phyloP scores from a whole-genome alignment of 2,329 filamentous ascomycete species.

The Madurella fahalii region DNA sequence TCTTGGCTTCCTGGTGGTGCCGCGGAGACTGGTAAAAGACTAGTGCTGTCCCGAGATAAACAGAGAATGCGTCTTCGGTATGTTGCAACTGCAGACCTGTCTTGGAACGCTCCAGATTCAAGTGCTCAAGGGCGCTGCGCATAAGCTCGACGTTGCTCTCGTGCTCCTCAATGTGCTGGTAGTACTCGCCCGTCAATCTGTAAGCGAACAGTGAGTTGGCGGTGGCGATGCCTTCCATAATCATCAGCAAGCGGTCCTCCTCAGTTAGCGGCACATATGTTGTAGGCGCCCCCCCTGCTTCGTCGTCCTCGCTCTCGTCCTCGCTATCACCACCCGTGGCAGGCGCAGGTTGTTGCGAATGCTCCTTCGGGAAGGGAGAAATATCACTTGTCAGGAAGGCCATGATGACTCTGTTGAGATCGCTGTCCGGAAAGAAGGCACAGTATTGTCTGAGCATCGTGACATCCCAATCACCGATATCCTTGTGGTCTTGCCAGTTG shows the following conservation, averaged over 20 bases:
- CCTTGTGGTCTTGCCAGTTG: conserved; percentile 80
- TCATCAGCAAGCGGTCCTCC: conserved; percentile 76
- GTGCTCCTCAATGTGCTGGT: conserved; percentile 79
- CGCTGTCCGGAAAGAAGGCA: conserved; percentile 76
- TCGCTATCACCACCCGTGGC: conserved; percentile 38
- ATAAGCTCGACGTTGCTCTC: conserved; percentile 75
- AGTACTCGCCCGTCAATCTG: conserved; percentile 77
- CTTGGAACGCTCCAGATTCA: conserved; percentile 57
- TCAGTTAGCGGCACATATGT: conserved; percentile 59
- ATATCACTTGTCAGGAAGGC: conserved; percentile 79
- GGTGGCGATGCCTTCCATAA: conserved; percentile 67
- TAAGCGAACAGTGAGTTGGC: conserved; percentile 75
- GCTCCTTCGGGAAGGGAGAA: conserved; percentile 66
- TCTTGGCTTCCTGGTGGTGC: conserved; percentile 82
- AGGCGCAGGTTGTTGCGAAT: conserved; percentile 17
- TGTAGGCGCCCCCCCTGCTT: conserved; percentile 52
- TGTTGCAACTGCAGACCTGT: conserved; percentile 67
- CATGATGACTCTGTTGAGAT: conserved; percentile 75
- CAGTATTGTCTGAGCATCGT: conserved; percentile 77
- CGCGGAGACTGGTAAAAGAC: conserved; percentile 88
- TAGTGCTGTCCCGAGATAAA: conserved; percentile 78
- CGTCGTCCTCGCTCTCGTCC: conserved; percentile 55
- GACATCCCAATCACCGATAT: conserved; percentile 71
- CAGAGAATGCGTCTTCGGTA: conserved; percentile 68
- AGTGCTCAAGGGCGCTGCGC: conserved; percentile 64